Conservation (phyloP, 2,329 filamentous ascomycete genomes). For the Penicillium hesseltinei region DNA sequence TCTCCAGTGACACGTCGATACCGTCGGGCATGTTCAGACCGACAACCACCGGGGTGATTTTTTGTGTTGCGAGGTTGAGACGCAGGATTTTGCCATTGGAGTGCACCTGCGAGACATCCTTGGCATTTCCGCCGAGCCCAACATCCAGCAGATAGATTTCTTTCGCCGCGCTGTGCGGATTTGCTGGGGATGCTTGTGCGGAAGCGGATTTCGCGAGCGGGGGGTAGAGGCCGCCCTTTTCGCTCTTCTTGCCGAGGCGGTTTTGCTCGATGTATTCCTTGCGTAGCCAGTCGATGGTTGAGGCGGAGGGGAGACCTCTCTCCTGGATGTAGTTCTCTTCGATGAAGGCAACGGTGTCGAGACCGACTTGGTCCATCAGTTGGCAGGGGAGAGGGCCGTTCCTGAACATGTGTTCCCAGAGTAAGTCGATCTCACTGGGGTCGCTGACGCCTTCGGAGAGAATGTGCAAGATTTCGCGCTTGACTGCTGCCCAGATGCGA, state of each 20-base stretch:
- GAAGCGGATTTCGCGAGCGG: constrained; percentile 12
- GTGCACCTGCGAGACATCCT: constrained; percentile 15
- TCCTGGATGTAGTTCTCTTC: constrained; percentile 55
- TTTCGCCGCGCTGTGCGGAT: constrained; percentile 9
- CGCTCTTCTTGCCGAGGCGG: constrained; percentile 41
- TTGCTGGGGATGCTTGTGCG: constrained; percentile 6
- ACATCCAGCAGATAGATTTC: constrained; percentile 26
- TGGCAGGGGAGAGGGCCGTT: constrained; percentile 31
- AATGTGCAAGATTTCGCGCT: constrained; percentile 52
- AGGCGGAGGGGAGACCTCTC: constrained; percentile 39
- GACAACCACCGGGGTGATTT: constrained; percentile 11
- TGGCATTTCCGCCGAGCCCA: constrained; percentile 22
- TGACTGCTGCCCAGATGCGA: constrained; percentile 56
- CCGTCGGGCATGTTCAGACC: constrained; percentile 45
- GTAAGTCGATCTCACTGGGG: constrained; percentile 49
- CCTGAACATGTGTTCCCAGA: constrained; percentile 42
- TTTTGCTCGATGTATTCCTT: constrained; percentile 48
- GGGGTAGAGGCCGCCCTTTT: constrained; percentile 44
- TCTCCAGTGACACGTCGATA: constrained; percentile 38
- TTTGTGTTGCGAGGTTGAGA: constrained; percentile 18
- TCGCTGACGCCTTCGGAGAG: constrained; percentile 51
- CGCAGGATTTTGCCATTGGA: constrained; percentile 19
- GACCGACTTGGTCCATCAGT: constrained; percentile 51
- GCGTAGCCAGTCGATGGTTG: constrained; percentile 47
- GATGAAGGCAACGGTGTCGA: constrained; percentile 55